Evolutionary conservation across 768 basidiomycete species (phyloP), one percentile per base, ranked within the genome.

Genomic region (Phaffia australis): DNA sequence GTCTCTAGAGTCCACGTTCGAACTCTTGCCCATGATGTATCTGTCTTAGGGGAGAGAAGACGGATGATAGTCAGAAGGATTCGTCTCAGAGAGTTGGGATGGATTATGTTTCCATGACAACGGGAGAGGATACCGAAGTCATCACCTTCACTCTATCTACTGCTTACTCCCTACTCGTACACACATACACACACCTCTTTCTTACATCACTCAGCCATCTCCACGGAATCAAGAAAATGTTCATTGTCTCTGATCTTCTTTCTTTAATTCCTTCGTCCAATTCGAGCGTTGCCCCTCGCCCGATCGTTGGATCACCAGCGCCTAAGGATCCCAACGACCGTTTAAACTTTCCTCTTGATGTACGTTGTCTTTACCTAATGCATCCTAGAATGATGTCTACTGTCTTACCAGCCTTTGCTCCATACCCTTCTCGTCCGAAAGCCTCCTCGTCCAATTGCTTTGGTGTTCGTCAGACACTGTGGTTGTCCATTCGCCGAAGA

Each of bases 401-500:
- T 18, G 21, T 48, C 23, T 23, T 3, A 23, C 21, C 50, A 7
- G 21, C 21, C 9, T 27, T 63, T 15, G 7, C 30, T 42, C 14
- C 35, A 4, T 32, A 27, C 23, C 14, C 46, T 61, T 61, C n/a
- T 30, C 42, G 15, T 14, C 23, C 62, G 3, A 21, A 4, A 67
- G 66, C 66, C 66, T 18, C 47, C 66, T 6, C 66, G 66, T 0
- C 60, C 66, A 18, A 46, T 67, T 9, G 30, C 63, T 23, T 56
- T 67, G 48, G 47, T 67, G 16, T 63, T 67, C 27, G 51, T 56
- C 3, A 60, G 66, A 0, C 66, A 67, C 55, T 47, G 56, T 0
- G 67, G 67, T 21, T 69, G 67, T 25, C 67, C 67, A 0, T 69
- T 69, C 15, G 67, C 67, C 19, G 67, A 69, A 48, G 23, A 58